phyloP scores from a whole-genome alignment of 2,329 filamentous ascomycete genomes.

The Ophiostoma populinum region DNA sequence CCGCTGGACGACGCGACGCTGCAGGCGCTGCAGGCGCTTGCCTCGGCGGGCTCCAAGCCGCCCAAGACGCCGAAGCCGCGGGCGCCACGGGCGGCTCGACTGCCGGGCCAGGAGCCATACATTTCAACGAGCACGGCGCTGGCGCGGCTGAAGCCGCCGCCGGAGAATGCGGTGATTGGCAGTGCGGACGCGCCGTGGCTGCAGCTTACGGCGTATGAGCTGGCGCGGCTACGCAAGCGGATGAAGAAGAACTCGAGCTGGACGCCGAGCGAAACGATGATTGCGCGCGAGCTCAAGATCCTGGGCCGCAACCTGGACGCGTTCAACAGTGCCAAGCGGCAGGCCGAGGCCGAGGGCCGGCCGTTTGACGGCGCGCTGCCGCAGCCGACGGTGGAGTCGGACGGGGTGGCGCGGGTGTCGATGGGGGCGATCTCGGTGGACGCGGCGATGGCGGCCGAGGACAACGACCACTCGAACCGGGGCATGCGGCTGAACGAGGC shows the following conservation, averaged over 20 bases:
- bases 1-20: slow-evolving; percentile 24
- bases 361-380: slow-evolving; percentile 34
- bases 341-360: slow-evolving; percentile 47
- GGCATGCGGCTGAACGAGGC: slow-evolving; percentile 67
- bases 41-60: slow-evolving; percentile 12
- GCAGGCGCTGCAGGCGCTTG: slow-evolving; percentile 16
- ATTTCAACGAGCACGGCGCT: slow-evolving; percentile 23
- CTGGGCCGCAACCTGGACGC: slow-evolving; percentile 50
- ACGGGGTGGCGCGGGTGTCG: slow-evolving; percentile 34
- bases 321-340: slow-evolving; percentile 42
- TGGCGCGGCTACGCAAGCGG: slow-evolving; percentile 55
- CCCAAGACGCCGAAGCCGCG: slow-evolving; percentile 30
- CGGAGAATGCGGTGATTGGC: slow-evolving; percentile 39
- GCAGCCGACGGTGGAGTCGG: slow-evolving; percentile 26
- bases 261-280: slow-evolving; percentile 75
- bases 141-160: slow-evolving; percentile 35
- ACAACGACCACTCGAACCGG: slow-evolving; percentile 49
- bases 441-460: slow-evolving; percentile 34
- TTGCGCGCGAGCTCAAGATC: slow-evolving; percentile 56
- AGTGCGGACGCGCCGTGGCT: slow-evolving; percentile 47
- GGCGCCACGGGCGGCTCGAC: slow-evolving; percentile 14
- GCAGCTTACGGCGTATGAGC: slow-evolving; percentile 45
- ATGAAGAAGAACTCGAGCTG: slow-evolving; percentile 89
- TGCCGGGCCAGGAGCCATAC: slow-evolving; percentile 11
- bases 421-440: slow-evolving; percentile 43